phyloP scores from a whole-genome alignment of 352 stramenopile species.

The Phytopythium delawarense region DNA sequence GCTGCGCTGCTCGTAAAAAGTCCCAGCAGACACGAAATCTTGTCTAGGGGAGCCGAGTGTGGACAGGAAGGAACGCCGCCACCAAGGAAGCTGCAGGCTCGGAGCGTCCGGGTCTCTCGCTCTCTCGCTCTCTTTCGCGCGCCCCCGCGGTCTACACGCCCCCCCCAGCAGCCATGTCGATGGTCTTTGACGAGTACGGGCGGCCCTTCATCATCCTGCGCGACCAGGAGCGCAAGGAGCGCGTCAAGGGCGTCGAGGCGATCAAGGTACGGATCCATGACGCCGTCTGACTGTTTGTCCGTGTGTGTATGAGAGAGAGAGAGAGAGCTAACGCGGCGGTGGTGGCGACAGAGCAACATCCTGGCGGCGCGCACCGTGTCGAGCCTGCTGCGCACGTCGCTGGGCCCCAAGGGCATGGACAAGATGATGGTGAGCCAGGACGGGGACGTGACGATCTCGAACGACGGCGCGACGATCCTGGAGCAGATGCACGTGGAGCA shows the following conservation, averaged over 20 bases:
- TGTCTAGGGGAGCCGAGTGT: slow-evolving; percentile 3
- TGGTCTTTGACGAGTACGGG: slow-evolving; percentile 99
- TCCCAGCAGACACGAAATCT: slow-evolving; percentile 4
- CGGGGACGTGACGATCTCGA: slow-evolving; percentile 99
- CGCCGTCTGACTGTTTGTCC: no score
- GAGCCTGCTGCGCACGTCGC: slow-evolving; percentile 95
- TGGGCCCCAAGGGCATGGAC: slow-evolving; percentile 98
- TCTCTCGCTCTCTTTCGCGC: not conserved
- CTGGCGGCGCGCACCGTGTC: slow-evolving; percentile 96
- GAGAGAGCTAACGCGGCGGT: not conserved
- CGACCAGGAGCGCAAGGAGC: slow-evolving; percentile 98
- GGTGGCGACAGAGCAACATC: slow-evolving; percentile 93
- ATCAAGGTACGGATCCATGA: slow-evolving; percentile 82
- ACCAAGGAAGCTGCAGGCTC: not conserved
- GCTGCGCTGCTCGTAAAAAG: slow-evolving; percentile 8
- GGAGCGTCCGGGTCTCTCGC: not conserved
- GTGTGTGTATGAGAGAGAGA: not conserved
- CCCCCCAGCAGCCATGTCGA: slow-evolving; percentile 71
- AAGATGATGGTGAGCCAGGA: slow-evolving; percentile 99
- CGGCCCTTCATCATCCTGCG: slow-evolving; percentile 99
- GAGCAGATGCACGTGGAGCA: slow-evolving; percentile 99
- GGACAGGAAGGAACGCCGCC: slow-evolving; percentile 12
- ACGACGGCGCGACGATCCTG: slow-evolving; percentile 99
- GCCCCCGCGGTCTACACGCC: no score
- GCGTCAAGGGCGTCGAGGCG: slow-evolving; percentile 98